Base-by-base conservation (phyloP, 1,139 yeast genomes). In the Ashbya aceris region DNA sequence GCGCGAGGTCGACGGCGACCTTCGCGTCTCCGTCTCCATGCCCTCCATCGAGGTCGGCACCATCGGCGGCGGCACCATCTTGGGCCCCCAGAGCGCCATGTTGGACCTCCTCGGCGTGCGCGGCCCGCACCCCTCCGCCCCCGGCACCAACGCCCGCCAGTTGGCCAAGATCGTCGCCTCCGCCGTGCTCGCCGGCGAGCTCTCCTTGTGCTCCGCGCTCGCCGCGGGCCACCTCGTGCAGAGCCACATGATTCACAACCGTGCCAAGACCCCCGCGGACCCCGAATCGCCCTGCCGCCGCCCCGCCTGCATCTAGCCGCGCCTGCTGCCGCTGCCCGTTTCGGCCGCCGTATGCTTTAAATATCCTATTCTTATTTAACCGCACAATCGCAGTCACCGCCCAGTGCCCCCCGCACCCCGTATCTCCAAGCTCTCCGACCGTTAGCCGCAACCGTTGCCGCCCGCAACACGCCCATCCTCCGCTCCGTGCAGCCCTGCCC, bases 1-100 rank as follows among this genome's bases (percentile, higher is more conserved):
- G 94, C 81, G 82, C 58, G 86, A 84, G 58, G 74, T 75, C 39
- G 70, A 71, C 33, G 98, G 96, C 20, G 89, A 87, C 59, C 74
- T 93, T 56, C 81, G 77, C 51, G 83, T 93, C 41, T 84, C 96
- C 3, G 98, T 91, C 14, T 84, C 96, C 6, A 93, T 93, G 99
- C 99, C 99, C 27, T 86, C 94, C 26, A 87, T 93, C 54, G 99
- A 93, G 68, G 98, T 91, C 37, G 99, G 99, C 49, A 91, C 99
- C 3, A 89, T 93, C 64, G 99, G 99, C 48, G 98, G 99, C 48
- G 98, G 99, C 61, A 93, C 99, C 8, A 85, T 93, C 49, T 74
- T 93, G 54, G 97, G 85, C 59, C 96, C 99, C 30, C 99, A 93
- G 69, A 84, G 89, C 39, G 86, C 98, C 27, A 85, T 93, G 95